Base-by-base conservation (phyloP, 2,329 filamentous ascomycete genomes). In the Calonectria pseudoreteaudii region DNA sequence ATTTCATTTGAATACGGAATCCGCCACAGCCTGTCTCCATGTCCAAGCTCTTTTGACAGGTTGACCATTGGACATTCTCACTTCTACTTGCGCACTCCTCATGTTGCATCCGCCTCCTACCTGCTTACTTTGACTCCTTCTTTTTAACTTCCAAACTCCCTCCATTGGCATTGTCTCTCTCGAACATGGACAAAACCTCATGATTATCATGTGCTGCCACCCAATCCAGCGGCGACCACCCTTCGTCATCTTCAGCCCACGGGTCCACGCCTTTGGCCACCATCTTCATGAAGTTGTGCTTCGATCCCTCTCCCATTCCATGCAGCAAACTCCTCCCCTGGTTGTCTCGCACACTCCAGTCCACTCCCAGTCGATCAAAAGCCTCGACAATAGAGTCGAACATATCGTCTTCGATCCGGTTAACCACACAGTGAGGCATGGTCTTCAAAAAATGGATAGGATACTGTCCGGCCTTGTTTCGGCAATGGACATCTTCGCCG, bases 351-450 rank as follows among this genome's bases (percentile, higher is more conserved):
- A 47, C 44, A n/a, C 20, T 47, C n/a, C 44, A 23, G n/a, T 47
- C 44, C 44, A 47, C 44, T 47, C 6, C 44, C 8, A 47, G 44
- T 10, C 23, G 20, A 23, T 47, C 44, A 20, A 47, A 47, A 47
- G n/a, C n/a, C 44, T 23, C 44, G 11, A 47, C 44, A 47, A 47
- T 13, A 3, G 23, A 9, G n/a, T 23, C 44, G 44, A 47, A 11
- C 44, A 13, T 18, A 2, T 23, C 8, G 1, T 23, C 44, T 2
- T 13, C 4, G n/a, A 23, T 23, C 6, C 1, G 20, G 5, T 11
- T 8, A 10, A 1, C 4, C 9, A 2, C 0, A 7, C 4, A 13
- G 2, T 9, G 20, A 47, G 20, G 23, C 10, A 13, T 6, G 44
- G 9, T 13, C 44, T 23, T n/a, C n/a, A 47, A 47, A 47, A 47